A percentile compares a stretch with the other conserved stretches of the same genome.
These are phyloP conservation scores for Annulohypoxylon nitens DNA, from an alignment of 495 filamentous ascomycete species.

Conservation along the genomic window DNA sequence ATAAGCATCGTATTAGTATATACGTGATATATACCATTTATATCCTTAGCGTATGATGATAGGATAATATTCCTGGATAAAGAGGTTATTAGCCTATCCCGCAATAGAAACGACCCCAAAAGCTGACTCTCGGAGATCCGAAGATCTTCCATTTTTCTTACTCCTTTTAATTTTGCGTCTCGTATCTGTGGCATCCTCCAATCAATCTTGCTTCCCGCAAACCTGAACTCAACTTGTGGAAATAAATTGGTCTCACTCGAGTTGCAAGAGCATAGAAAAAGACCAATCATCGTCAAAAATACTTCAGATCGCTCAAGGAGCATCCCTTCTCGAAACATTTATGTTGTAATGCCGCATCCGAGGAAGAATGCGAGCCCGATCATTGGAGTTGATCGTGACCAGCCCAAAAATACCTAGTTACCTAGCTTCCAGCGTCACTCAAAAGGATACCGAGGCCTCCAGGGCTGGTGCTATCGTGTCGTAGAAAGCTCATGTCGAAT, in stretches of 20 bases:
- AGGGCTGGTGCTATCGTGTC: not conserved
- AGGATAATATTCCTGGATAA: not conserved
- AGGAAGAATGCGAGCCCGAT: not conserved
- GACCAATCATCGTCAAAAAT: not conserved
- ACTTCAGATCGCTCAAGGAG: not conserved
- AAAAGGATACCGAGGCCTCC: not conserved
- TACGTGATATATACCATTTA: not conserved
- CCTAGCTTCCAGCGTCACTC: not conserved
- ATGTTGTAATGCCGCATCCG: not conserved
- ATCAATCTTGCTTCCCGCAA: not conserved
- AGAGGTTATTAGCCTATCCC: not conserved
- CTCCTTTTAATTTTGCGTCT: not conserved
- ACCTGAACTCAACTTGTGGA: not conserved
- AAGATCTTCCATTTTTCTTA: not conserved
- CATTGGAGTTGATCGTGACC: not conserved
- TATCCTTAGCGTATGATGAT: not conserved
- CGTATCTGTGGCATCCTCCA: not conserved
- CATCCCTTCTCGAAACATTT: not conserved
- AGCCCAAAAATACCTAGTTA: not conserved
- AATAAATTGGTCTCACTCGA: not conserved
- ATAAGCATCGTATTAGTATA: not conserved
- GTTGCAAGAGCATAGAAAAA: not conserved
- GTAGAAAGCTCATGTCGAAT: not conserved
- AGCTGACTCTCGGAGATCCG: not conserved
- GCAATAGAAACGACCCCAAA: not conserved